Base-by-base conservation (phyloP, 2,329 filamentous ascomycete species). In the Claviceps citrina region DNA sequence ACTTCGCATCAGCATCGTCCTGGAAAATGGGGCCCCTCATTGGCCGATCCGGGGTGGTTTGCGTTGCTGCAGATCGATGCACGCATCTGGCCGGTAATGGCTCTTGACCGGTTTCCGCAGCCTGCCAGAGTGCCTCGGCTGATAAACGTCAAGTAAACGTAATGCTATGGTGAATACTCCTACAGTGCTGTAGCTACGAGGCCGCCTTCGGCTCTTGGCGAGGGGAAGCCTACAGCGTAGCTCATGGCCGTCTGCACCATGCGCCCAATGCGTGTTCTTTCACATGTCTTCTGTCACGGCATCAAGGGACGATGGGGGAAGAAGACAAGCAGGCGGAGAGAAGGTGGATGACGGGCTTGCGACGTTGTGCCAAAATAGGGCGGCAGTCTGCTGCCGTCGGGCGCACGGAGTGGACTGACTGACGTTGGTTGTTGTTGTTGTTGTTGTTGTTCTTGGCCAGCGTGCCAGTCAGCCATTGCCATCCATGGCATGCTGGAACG, bases 31-130 rank as follows among this genome's bases (percentile, higher is more conserved):
- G n/a, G n/a, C n/a, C 19, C 12, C 36, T 38, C 19, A 43, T 43
- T 43, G 42, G 42, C 16, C 25, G n/a, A 12, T 24, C 7, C 27
- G 35, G 16, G 24, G 18, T 41, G 4, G 15, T n/a, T n/a, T n/a
- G n/a, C n/a, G n/a, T 35, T 28, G 25, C 30, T 43, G 35, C 42
- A 31, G 38, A 7, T 32, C 37, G 41, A 36, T 30, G 33, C 30
- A 39, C 15, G 36, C 36, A 26, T 36, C 28, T 30, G 4, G 18
- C 22, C 5, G 33, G 20, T 15, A 26, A 5, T 25, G 31, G 31
- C 38, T n/a, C 35, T 31, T 41, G 25, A 32, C 35, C 42, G 19
- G 25, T 43, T 20, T 43, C 31, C 30, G 28, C 19, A 25, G 18
- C 31, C 25, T 26, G 16, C 26, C 31, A 12, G 18, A 26, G 13